phyloP scores from a whole-genome alignment of 306 rosid species.

The Cicer chorassanicum region DNA sequence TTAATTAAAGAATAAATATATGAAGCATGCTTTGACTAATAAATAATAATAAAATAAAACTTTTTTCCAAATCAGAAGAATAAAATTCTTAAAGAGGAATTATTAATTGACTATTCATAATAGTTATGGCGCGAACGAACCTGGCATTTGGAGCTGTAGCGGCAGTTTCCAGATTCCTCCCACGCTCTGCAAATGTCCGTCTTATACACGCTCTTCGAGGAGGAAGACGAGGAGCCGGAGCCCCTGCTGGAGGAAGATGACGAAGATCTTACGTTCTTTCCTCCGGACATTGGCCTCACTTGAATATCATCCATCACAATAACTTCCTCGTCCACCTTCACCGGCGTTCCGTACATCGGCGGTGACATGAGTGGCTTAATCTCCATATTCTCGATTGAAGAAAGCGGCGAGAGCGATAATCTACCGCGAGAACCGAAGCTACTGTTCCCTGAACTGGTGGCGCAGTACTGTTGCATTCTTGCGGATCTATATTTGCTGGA shows the following conservation, averaged over 20 bases:
- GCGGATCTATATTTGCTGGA: constrained; percentile 44
- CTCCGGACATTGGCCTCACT: constrained; percentile 46
- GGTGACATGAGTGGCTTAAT: constrained; percentile 48
- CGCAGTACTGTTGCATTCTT: constrained; percentile 21
- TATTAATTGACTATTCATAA: constrained; percentile 23
- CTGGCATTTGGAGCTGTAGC: constrained; percentile 58
- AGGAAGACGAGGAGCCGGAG: constrained; percentile 36
- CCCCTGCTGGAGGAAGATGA: constrained; percentile 45
- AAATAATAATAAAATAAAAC: background rate
- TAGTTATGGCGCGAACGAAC: constrained; percentile 51
- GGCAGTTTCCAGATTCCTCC: constrained; percentile 53
- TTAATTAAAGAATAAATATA: background rate
- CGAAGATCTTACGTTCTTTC: constrained; percentile 53
- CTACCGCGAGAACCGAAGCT: constrained; percentile 53
- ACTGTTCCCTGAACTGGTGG: constrained; percentile 47
- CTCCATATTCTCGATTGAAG: constrained; percentile 66
- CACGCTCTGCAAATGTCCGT: constrained; percentile 47
- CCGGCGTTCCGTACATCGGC: constrained; percentile 56
- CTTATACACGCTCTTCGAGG: constrained; percentile 49
- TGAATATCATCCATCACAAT: constrained; percentile 74
- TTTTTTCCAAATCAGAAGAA: background rate
- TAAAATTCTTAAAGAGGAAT: background rate
- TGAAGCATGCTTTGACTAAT: constrained; percentile 3
- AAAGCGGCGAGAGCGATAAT: constrained; percentile 56
- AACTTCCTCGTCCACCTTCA: constrained; percentile 67